Base-by-base conservation (phyloP, 23 red algal species). In the Cyanidium caldarium region DNA sequence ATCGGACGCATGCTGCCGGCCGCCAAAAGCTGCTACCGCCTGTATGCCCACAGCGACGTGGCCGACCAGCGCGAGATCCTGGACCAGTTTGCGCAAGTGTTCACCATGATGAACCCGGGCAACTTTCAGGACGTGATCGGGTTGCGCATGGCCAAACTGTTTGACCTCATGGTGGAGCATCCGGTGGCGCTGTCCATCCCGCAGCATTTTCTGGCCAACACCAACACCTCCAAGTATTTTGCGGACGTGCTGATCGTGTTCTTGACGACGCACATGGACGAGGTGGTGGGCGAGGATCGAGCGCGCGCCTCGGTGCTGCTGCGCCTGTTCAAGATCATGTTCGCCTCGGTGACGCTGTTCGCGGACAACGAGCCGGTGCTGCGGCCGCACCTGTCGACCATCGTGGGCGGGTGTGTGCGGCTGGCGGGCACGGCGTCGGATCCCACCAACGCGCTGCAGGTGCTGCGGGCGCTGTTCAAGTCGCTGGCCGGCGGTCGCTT, bases 41-140 rank as follows among this genome's bases (percentile, higher is more conserved):
- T 94, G 46, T 87, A 88, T 37, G 21, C 44, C 17, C 33, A 37
- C 39, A 40, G 37, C 1, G 70, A 75, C 7, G 56, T 66, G 76
- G 42, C 35, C 31, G 89, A 94, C 39, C 82, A 96, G 43, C 84
- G 76, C 39, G 91, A 96, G 41, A 75, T 85, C 15, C 74, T 96
- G 28, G 82, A 96, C 41, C 68, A 78, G 29, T 96, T 96, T 45
- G 78, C 83, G n/a, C 91, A 88, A 29, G 81, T 96, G 2, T 96
- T 96, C 45, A 96, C 83, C 23, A 79, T 86, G 20, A 42, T 96
- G 1, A 80, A 87, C 34, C 35, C 80, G 19, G 34, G 67, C 36
- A 88, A 83, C 80, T 96, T 96, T 70, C 91, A 88, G 39, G 84
- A 88, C 70, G 65, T 96, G 21, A 87, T 96, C 57, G 80, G 84